Evolutionary conservation across 2,329 filamentous ascomycete species (phyloP).

Genomic region (Sordariomycetes sp.): DNA sequence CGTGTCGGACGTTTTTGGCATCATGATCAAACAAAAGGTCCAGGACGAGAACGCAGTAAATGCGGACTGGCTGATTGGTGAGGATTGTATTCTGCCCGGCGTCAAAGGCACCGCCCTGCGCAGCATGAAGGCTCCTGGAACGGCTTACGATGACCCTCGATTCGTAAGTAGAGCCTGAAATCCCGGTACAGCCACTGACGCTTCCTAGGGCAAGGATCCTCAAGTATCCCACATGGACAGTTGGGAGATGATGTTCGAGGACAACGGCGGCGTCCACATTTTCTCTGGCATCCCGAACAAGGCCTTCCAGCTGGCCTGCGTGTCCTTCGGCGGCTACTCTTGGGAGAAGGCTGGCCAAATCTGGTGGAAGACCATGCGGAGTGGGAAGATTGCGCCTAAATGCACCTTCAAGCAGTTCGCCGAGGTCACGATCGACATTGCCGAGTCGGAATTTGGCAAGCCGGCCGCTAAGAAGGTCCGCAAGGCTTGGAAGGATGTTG

Average conservation of each 20-base stretch:
- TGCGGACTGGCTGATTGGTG: conserved; percentile 46
- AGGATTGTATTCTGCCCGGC: conserved; percentile 39
- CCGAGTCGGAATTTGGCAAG: conserved; percentile 30
- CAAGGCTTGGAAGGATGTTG: conserved; percentile 38
- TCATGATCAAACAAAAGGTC: conserved; percentile 46
- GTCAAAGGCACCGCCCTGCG: conserved; percentile 42
- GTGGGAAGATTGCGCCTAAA: conserved; percentile 26
- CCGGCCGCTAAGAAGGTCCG: conserved; percentile 32
- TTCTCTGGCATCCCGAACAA: conserved; percentile 50
- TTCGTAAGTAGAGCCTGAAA: conserved; percentile 25
- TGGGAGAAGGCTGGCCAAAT: conserved; percentile 45
- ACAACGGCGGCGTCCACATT: conserved; percentile 45
- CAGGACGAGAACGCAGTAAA: conserved; percentile 32
- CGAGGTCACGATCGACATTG: conserved; percentile 35
- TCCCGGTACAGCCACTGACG: neutral
- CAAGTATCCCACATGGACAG: conserved; percentile 38
- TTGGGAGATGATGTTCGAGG: conserved; percentile 28
- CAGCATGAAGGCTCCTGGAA: conserved; percentile 44
- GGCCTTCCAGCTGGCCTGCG: conserved; percentile 41
- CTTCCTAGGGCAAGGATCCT: conserved; percentile 38
- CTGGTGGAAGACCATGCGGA: conserved; percentile 41
- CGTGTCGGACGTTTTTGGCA: conserved; percentile 45
- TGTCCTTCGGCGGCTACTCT: conserved; percentile 39
- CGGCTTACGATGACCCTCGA: conserved; percentile 40
- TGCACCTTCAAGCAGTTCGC: conserved; percentile 40